These are phyloP conservation scores for Pythium inflatum DNA, from an alignment of 352 stramenopile genomes.

Conservation along the genomic window DNA sequence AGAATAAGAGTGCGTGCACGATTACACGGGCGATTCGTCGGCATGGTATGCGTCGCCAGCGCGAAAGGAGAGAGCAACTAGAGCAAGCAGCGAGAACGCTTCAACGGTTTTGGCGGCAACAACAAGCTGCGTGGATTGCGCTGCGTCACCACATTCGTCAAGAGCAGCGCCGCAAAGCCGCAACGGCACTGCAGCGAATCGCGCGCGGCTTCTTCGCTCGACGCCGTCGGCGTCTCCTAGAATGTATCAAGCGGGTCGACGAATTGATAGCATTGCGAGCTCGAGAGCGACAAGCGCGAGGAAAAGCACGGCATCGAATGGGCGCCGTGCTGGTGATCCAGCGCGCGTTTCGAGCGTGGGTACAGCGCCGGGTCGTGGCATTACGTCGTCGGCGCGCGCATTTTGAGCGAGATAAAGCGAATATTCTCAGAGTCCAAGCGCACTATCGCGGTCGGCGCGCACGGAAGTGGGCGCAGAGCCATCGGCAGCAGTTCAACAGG, in stretches of 20 bases:
- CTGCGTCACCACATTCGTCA: slow-evolving; percentile 47
- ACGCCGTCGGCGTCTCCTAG: slow-evolving; percentile 34
- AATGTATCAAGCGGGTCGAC: slow-evolving; percentile 44
- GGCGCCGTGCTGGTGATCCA: slow-evolving; percentile 60
- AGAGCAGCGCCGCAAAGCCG: slow-evolving; percentile 41
- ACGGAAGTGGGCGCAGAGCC: slow-evolving; percentile 28
- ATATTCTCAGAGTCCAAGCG: slow-evolving; percentile 60
- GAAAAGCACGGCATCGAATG: slow-evolving; percentile 7
- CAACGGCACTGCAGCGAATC: slow-evolving; percentile 51
- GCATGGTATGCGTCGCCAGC: slow-evolving; percentile 19
- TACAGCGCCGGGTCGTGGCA: slow-evolving; percentile 35
- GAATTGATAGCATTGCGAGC: slow-evolving; percentile 10
- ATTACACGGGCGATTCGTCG: slow-evolving; percentile 51
- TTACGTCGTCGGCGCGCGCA: slow-evolving; percentile 50
- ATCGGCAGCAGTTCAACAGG: slow-evolving; percentile 32
- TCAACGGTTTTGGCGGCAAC: slow-evolving; percentile 58
- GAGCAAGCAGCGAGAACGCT: slow-evolving; percentile 40
- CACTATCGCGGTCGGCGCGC: slow-evolving; percentile 49
- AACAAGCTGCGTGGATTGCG: slow-evolving; percentile 50
- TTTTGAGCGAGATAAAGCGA: slow-evolving; percentile 68
- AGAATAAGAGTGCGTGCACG: slow-evolving; percentile 46
- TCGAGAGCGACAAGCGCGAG: slow-evolving; percentile 16
- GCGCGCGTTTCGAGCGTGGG: slow-evolving; percentile 45
- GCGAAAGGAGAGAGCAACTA: slow-evolving; percentile 10
- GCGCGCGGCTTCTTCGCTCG: slow-evolving; percentile 42